These are phyloP conservation scores for Dianthus caryophyllus DNA, from an alignment of 148 eudicot species.

Conservation along the genomic window DNA sequence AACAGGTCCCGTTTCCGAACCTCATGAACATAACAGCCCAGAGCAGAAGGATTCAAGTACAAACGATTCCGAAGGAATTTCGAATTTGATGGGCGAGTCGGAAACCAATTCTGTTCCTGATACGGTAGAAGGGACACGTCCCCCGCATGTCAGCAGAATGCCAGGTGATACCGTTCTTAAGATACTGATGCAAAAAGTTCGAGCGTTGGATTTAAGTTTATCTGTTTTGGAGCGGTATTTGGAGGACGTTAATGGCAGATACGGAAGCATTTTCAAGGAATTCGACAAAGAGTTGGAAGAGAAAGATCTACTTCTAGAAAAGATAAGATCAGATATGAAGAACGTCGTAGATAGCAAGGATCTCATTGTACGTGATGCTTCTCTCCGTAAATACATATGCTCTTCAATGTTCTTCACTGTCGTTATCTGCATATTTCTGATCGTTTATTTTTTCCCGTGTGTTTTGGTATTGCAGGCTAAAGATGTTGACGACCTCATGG, in stretches of 20 bases:
- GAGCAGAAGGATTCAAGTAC: slow-evolving; percentile 26
- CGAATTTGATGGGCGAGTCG: slow-evolving; percentile 32
- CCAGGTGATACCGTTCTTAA: slow-evolving; percentile 97
- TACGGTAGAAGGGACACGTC: slow-evolving; percentile 65
- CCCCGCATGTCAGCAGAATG: slow-evolving; percentile 74
- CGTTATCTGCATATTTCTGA: slow-evolving; percentile 5
- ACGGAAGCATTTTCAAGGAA: slow-evolving; percentile 65
- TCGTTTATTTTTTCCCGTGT: slow-evolving; percentile 5
- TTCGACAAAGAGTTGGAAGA: slow-evolving; percentile 65
- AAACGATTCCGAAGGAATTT: slow-evolving; percentile 32
- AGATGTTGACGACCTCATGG: slow-evolving; percentile 66
- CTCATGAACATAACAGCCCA: slow-evolving; percentile 24
- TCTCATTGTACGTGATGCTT: slow-evolving; percentile 48
- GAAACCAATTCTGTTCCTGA: slow-evolving; percentile 37
- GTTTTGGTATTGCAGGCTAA: slow-evolving; percentile 45
- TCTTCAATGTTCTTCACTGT: not conserved
- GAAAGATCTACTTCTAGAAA: slow-evolving; percentile 53
- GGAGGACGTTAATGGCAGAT: slow-evolving; percentile 77
- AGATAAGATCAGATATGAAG: slow-evolving; percentile 54
- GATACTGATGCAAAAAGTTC: slow-evolving; percentile 93
- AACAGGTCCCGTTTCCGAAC: slow-evolving; percentile 15
- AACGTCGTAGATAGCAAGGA: slow-evolving; percentile 55
- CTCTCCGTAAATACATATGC: slow-evolving; percentile 6
- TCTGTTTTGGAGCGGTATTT: slow-evolving; percentile 81
- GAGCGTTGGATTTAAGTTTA: slow-evolving; percentile 73